A percentile compares a stretch with the other conserved stretches of the same genome.
Evolutionary conservation across 192 early-diverging fungal species (phyloP).

Genomic region (Backusella liffmaniae): DNA sequence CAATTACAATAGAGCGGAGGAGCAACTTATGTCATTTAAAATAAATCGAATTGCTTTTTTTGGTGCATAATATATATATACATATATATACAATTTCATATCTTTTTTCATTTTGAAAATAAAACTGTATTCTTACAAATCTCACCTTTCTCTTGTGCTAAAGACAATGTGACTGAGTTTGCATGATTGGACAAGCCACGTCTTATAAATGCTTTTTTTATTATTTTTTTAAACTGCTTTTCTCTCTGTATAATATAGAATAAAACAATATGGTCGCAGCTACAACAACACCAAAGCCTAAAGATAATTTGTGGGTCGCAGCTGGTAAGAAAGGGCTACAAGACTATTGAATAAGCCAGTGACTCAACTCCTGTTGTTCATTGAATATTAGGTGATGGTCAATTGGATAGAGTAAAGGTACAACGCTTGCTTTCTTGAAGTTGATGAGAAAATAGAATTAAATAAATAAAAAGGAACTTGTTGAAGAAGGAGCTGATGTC

Average conservation of each 20-base stretch:
- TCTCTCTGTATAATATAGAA: neutral
- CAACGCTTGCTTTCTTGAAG: neutral
- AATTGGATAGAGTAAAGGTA: constrained; percentile 58
- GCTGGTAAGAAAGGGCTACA: constrained; percentile 31
- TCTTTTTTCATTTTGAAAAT: neutral
- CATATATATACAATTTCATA: neutral
- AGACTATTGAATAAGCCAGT: neutral
- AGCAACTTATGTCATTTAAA: constrained; percentile 11
- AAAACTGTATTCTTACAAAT: neutral
- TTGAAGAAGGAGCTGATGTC: constrained; percentile 50
- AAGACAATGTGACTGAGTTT: neutral
- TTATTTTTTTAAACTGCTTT: neutral
- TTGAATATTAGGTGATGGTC: constrained; percentile 49
- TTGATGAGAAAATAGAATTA: neutral
- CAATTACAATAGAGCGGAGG: constrained; percentile 12
- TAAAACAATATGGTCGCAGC: neutral
- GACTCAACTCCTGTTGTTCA: neutral
- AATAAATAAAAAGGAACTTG: constrained; percentile 33
- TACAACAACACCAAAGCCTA: neutral
- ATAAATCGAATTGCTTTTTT: neutral
- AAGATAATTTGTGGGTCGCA: constrained; percentile 68
- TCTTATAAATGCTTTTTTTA: neutral
- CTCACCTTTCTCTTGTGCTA: no score
- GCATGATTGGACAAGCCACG: neutral
- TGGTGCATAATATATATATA: neutral